A percentile compares a stretch with the other conserved stretches of the same genome.
Evolutionary conservation across 2,329 filamentous ascomycete species (phyloP).

Genomic region (Incumbomyces lentus): DNA sequence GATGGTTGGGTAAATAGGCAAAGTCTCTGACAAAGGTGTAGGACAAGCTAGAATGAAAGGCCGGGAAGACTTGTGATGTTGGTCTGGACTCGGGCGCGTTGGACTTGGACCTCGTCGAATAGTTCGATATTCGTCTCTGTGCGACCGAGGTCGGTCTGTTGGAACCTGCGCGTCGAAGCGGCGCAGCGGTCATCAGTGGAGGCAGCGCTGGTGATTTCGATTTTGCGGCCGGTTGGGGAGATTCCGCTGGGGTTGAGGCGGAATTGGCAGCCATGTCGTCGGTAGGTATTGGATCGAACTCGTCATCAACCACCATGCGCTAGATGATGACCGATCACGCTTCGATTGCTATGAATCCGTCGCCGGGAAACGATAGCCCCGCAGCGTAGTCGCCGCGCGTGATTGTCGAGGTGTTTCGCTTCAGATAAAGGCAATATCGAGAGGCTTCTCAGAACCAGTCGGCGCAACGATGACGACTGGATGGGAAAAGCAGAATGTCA

Average conservation of each 20-base stretch:
- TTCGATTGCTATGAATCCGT: not conserved
- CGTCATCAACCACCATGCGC: slow-evolving; percentile 7
- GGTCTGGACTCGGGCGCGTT: slow-evolving; percentile 58
- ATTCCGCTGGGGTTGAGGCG: slow-evolving; percentile 27
- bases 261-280: slow-evolving; percentile 26
- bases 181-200: slow-evolving; percentile 39
- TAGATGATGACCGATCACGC: not conserved
- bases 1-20: slow-evolving; percentile 73
- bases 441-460: not conserved
- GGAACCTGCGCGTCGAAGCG: slow-evolving; percentile 47
- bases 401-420: not conserved
- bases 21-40: slow-evolving; percentile 95
- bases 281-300: not conserved
- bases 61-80: slow-evolving; percentile 67
- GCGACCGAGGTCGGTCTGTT: slow-evolving; percentile 66
- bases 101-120: slow-evolving; percentile 58
- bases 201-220: slow-evolving; percentile 34
- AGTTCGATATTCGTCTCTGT: slow-evolving; percentile 73
- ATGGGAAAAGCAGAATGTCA: not conserved
- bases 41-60: slow-evolving; percentile 72
- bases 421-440: not conserved
- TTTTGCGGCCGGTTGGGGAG: slow-evolving; percentile 15
- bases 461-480: not conserved
- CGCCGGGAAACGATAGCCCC: not conserved
- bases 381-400: not conserved